phyloP scores from a whole-genome alignment of 2,329 filamentous ascomycete genomes.

The Elsinoe perseae region DNA sequence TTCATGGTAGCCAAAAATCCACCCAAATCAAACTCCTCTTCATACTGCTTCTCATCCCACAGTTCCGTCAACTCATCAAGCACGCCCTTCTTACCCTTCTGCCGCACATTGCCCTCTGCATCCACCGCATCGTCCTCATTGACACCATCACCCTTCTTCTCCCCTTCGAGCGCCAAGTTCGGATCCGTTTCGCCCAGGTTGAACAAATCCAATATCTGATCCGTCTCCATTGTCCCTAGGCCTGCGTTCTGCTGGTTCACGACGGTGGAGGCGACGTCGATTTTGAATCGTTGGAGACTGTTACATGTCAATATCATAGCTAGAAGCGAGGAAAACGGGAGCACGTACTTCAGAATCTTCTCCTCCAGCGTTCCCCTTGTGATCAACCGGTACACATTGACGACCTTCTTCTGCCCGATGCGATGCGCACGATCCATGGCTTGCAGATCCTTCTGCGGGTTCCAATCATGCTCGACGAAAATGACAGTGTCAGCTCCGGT shows the following conservation, averaged over 20 bases:
- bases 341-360: constrained; percentile 78
- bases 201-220: constrained; percentile 95
- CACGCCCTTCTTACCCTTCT: constrained; percentile 95
- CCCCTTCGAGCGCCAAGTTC: constrained; percentile 27
- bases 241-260: constrained; percentile 99
- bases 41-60: constrained; percentile 96
- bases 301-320: constrained; percentile 14
- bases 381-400: constrained; percentile 96
- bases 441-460: constrained; percentile 95
- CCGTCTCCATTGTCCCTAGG: constrained; percentile 91
- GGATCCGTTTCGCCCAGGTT: constrained; percentile 68
- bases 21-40: constrained; percentile 94
- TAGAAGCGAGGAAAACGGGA: too few relatives aligned
- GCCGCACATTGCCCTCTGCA: constrained; percentile 81
- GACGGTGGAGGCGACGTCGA: constrained; percentile 94
- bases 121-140: constrained; percentile 63
- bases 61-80: constrained; percentile 90
- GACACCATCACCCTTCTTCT: constrained; percentile 58
- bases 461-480: constrained; percentile 99
- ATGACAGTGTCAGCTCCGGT: constrained; percentile 98
- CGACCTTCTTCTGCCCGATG: constrained; percentile 99
- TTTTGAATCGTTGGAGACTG: constrained; percentile 97
- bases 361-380: constrained; percentile 94
- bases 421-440: constrained; percentile 98
- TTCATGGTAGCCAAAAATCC: constrained; percentile 95